Evolutionary conservation across 73 alveolate genomes (phyloP).

Genomic region (Effrenium voratum): DNA sequence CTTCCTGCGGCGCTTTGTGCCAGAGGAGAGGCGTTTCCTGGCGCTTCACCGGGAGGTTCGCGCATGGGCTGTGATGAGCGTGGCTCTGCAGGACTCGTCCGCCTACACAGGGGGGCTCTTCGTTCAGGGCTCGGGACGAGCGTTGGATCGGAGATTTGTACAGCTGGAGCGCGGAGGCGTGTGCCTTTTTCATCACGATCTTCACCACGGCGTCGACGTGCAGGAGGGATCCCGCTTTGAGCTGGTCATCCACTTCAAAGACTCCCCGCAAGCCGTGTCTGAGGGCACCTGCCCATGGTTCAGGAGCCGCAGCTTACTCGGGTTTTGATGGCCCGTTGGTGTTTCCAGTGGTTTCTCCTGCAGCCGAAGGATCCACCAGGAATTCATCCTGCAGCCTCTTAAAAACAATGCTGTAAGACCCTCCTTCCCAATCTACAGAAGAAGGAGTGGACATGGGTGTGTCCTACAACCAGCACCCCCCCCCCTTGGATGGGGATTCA

Average conservation of each 20-base stretch:
- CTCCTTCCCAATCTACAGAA: too few relatives aligned
- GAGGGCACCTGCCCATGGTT: conserved; percentile 75
- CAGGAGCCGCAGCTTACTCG: too few relatives aligned
- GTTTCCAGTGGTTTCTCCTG: too few relatives aligned
- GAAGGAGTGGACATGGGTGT: too few relatives aligned
- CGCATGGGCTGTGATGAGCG: conserved; percentile 27
- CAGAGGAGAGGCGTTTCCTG: conserved; percentile 73
- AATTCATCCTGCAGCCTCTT: too few relatives aligned
- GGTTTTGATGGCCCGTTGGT: too few relatives aligned
- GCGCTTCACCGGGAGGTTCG: conserved; percentile 67
- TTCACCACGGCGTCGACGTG: conserved; percentile 51
- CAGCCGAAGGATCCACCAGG: too few relatives aligned
- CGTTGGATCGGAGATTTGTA: conserved; percentile 47
- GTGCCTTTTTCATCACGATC: conserved; percentile 48
- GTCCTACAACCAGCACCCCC: too few relatives aligned
- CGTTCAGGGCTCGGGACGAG: conserved; percentile 64
- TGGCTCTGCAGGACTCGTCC: conserved; percentile 60
- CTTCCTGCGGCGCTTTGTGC: conserved; percentile 59
- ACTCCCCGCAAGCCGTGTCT: conserved; percentile 71
- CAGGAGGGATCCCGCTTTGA: conserved; percentile 75
- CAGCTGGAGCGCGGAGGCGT: conserved; percentile 68
- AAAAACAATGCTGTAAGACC: too few relatives aligned
- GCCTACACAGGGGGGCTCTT: conserved; percentile 69
- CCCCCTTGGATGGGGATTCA: too few relatives aligned
- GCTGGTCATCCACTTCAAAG: conserved; percentile 89